These are phyloP conservation scores for Trichoderma aggressivum DNA, from an alignment of 2,329 filamentous ascomycete genomes.

Conservation along the genomic window DNA sequence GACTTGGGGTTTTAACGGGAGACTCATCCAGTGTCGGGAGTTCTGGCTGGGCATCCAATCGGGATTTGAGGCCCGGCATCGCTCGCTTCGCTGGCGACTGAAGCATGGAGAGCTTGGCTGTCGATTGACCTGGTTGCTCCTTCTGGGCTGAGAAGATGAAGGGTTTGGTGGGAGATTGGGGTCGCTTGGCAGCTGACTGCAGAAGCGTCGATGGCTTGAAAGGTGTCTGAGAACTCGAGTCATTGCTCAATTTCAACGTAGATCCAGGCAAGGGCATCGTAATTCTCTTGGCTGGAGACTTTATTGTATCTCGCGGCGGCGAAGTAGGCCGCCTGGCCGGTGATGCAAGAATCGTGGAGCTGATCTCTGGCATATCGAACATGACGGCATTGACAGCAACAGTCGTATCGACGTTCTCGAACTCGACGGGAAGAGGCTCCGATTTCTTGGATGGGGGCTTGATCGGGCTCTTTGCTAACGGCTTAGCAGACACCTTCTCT, in stretches of 20 bases:
- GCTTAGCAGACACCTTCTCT: conserved; percentile 54
- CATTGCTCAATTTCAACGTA: conserved; percentile 28
- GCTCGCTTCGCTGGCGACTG: conserved; percentile 52
- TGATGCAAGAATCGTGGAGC: conserved; percentile 44
- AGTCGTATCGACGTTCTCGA: conserved; percentile 9
- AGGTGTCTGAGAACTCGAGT: conserved; percentile 24
- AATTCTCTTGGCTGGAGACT: conserved; percentile 51
- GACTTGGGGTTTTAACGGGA: conserved; percentile 32
- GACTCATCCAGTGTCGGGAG: conserved; percentile 27
- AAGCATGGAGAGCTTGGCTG: conserved; percentile 47
- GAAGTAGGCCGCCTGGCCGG: conserved; percentile 56
- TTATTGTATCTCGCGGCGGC: conserved; percentile 53
- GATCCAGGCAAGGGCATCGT: conserved; percentile 33
- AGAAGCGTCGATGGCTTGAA: conserved; percentile 41
- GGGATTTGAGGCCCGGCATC: conserved; percentile 34
- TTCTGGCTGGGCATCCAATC: conserved; percentile 28
- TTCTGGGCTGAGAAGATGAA: conserved; percentile 30
- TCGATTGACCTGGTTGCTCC: conserved; percentile 34
- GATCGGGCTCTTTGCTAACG: conserved; percentile 20
- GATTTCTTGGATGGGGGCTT: conserved; percentile 16
- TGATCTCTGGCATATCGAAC: conserved; percentile 35
- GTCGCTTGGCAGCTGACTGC: conserved; percentile 51
- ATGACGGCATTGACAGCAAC: conserved; percentile 29
- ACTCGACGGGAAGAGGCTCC: background rate
- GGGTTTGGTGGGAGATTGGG: conserved; percentile 43